Percentiles rank a stretch among this genome's conserved stretches.
These are phyloP conservation scores for Neckera pumila DNA, from an alignment of 225 moss, liverwort and hornwort species.

Conservation along the genomic window DNA sequence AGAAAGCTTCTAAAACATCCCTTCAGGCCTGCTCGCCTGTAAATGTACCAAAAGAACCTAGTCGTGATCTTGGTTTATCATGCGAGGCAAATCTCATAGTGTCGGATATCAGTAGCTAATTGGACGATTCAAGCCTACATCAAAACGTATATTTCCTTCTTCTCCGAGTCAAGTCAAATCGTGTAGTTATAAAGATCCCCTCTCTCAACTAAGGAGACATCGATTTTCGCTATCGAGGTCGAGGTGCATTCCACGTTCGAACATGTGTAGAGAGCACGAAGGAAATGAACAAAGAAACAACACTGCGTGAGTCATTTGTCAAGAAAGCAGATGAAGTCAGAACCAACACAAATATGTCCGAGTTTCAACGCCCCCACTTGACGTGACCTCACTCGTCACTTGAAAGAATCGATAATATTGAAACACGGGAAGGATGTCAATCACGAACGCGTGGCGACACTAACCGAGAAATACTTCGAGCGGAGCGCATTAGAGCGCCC, in stretches of 20 bases:
- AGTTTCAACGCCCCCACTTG: neutral
- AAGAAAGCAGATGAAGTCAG: neutral
- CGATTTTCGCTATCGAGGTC: neutral
- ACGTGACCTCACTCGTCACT: neutral
- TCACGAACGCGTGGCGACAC: neutral
- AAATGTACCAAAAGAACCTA: neutral
- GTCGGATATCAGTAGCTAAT: neutral
- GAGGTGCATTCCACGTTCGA: neutral
- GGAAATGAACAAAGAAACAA: neutral
- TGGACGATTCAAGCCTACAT: neutral
- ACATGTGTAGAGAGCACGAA: neutral
- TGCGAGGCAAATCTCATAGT: neutral
- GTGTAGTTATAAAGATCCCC: neutral
- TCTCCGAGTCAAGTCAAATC: neutral
- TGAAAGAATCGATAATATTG: neutral
- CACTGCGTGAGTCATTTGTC: neutral
- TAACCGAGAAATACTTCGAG: constrained; percentile 26
- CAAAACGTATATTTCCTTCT: neutral
- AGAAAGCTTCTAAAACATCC: neutral
- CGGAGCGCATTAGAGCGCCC: neutral
- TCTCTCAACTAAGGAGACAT: neutral
- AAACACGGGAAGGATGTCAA: neutral
- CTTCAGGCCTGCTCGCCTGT: neutral
- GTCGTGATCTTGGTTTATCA: neutral
- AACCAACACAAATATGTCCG: neutral